Evolutionary conservation across 2,329 filamentous ascomycete genomes (phyloP).

Genomic region (Colletotrichum tamarilloi): DNA sequence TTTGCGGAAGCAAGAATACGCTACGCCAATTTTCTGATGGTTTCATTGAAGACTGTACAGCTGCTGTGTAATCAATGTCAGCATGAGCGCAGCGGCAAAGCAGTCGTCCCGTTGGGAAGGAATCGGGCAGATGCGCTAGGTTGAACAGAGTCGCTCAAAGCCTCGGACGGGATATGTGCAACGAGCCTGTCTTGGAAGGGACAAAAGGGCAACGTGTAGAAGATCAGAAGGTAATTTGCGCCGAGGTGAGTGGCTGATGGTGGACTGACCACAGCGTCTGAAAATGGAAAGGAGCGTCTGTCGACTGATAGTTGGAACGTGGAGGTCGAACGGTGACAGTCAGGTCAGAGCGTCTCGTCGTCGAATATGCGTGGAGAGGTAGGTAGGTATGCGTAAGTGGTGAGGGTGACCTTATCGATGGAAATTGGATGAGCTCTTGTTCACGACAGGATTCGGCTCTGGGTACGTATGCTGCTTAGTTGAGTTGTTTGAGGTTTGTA

Average conservation of each 20-base stretch:
- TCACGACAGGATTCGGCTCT: background rate
- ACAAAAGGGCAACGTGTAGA: background rate
- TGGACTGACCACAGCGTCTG: constrained; percentile 28
- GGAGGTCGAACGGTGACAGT: background rate
- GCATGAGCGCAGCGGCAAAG: constrained; percentile 19
- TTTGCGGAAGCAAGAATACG: constrained; percentile 31
- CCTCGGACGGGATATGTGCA: background rate
- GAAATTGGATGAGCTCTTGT: background rate
- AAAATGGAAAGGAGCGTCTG: constrained; percentile 14
- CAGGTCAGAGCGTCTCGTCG: constrained; percentile 5
- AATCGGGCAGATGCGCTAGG: background rate
- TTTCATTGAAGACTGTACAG: constrained; percentile 23
- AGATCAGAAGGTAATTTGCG: background rate
- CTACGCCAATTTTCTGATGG: constrained; percentile 32
- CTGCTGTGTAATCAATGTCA: constrained; percentile 14
- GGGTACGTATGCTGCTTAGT: constrained; percentile 8
- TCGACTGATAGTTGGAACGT: constrained; percentile 9
- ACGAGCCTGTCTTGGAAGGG: background rate
- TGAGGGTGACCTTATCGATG: background rate
- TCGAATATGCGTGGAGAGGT: background rate
- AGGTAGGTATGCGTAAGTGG: background rate
- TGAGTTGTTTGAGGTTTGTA: background rate
- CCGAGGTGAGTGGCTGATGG: constrained; percentile 3
- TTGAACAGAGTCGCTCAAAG: background rate
- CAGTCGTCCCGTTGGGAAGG: background rate